Base-by-base conservation (phyloP, 495 filamentous ascomycete genomes). In the Cercophora samala region DNA sequence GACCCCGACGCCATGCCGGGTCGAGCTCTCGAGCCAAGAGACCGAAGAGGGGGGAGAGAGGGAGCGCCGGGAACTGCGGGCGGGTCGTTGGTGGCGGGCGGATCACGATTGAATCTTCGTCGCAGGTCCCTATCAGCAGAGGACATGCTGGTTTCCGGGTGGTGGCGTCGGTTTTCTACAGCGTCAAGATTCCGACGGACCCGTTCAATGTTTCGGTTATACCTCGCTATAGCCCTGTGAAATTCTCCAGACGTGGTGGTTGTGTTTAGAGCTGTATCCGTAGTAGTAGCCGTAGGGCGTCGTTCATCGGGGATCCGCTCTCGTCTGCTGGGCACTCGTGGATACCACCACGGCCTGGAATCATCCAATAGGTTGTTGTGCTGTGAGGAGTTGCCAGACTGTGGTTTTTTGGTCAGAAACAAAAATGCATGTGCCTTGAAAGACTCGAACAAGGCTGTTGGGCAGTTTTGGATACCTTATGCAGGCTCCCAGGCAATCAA, bases 381-480 rank as follows among this genome's bases (percentile, higher is more conserved):
- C 69, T 83, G 81, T 73, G 86, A 83, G 73, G 83, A 83, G 76
- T 87, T 86, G 66, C 83, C 83, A 74, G 87, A 89, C 87, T 90
- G 15, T 18, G 37, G 8, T 5, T 11, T 13, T 32, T 13, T 46
- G 37, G 37, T 46, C 37, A 46, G 37, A 46, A n/a, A 46, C 13
- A 13, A 46, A 46, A 46, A 46, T 46, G 37, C 37, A 46, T 46
- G 6, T 46, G 37, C 37, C 37, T 13, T 46, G 37, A 17, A 46
- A 17, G 37, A 46, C 37, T 46, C 37, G 37, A 46, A 46, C 9
- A 46, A 46, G 37, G 37, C 37, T 46, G 37, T 46, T 46, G 37
- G 37, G 37, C 15, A 46, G 37, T 46, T 46, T 46, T 46, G 37
- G 37, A 46, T 46, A n/a, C n/a, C n/a, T n/a, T n/a, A 46, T 11